Evolutionary conservation across 805 yeast species (phyloP), one percentile per base, ranked within the genome.

Genomic region (Monosporozyma aerobia): DNA sequence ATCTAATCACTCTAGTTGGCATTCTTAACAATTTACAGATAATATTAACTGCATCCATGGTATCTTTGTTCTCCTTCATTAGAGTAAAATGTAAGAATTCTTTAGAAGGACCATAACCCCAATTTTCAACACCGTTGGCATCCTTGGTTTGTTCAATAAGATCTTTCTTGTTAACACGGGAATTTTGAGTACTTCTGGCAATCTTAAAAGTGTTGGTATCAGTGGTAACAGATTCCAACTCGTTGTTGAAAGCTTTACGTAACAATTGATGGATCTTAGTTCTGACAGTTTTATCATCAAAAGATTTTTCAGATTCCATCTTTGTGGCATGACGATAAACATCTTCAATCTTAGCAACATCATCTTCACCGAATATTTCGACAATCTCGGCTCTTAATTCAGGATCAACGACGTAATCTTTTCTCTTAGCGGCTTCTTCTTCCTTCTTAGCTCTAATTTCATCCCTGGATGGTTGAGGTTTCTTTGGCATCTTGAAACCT

Each of bases 21-120:
- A 86, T 71, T 56, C 89, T 79, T 57, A 94, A 73, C 55, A 87
- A 78, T 63, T 85, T 85, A 48, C 90, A 74, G 48, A 94, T 71
- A 29, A 85, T 69, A 19, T 82, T 77, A 1, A 94, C 94, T 13
- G 88, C 94, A 70, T 94, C 97, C 97, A 94, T 88, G 0, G 99
- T 90, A 60, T 94, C 99, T 65, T 90, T 87, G 71, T 94, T 94
- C 65, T 94, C 97, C 67, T 94, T 94, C 73, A 87, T 90, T 29
- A 94, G 72, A 11, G 86, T 81, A 63, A 90, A 85, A 62, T 86
- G 90, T 46, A 90, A 70, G 67, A 71, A 87, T 45, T 79, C 77
- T 58, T 83, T 82, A 53, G 76, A 73, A 30, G 84, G 81, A 2
- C 97, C 97, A 53, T 86, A 74, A 0, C 89, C 87, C 70, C 83